Evolutionary conservation across 1,284 basidiomycete species (phyloP), one percentile per base, ranked within the genome.

Genomic region (Ceratobasidium sp.): DNA sequence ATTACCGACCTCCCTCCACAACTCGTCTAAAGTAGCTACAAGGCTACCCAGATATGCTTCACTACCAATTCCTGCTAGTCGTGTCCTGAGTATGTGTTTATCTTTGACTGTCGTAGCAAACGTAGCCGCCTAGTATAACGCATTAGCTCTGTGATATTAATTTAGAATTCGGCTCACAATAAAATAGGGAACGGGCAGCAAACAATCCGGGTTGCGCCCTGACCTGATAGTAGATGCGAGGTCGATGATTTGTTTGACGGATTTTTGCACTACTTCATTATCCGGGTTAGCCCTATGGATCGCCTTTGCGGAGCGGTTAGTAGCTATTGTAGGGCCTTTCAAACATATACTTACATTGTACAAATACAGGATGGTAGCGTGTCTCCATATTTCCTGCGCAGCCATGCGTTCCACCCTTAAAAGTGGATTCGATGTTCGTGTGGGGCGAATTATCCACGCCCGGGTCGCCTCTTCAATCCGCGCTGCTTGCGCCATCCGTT

Each of bases 341-440:
- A 33, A 6, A 21, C 7, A 11, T 1, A n/a, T 33, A 60, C 54
- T 21, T 18, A 70, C 67, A 21, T 70, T 40, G 44, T 60, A 44
- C 0, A 36, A 25, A 40, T 69, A 69, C 18, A 69, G 36, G 21
- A 69, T 58, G 14, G 48, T 42, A 28, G 16, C 30, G 36, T 69
- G 66, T 21, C 66, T 44, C 66, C 66, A 69, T n/a, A 69, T 59
- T 56, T 69, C 66, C 40, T 69, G 66, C 11, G 66, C 42, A 53
- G 51, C 42, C 40, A 69, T 46, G 8, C 66, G 66, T 23, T 59
- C 51, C 9, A 69, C 28, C 54, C 42, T 56, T 42, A 69, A 36
- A 11, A 58, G n/a, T 14, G 53, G 42, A 18, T 59, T 69, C 3
- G 25, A 2, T 2, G 30, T 25, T 42, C 12, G 23, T 12, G 14